Base-by-base conservation (phyloP, 2,329 filamentous ascomycete species). In the Microascus cirrosus region DNA sequence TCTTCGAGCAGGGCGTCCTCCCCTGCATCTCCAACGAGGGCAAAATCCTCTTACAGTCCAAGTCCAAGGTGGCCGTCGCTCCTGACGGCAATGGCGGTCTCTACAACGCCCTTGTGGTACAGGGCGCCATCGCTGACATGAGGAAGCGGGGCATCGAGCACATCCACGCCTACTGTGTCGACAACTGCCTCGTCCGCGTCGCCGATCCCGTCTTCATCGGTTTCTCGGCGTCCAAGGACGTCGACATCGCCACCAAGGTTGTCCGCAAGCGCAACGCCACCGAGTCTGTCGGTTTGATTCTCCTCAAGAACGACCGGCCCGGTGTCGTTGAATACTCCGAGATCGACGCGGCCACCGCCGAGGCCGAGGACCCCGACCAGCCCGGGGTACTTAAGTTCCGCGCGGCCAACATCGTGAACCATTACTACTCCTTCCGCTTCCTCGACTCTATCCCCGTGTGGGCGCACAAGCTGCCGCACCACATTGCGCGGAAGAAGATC, bases 181-280 rank as follows among this genome's bases (percentile, higher is more conserved):
- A 99, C 77, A 99, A 99, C 79, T 97, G 93, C 76, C 82, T 99
- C n/a, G 93, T 96, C 71, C 93, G 90, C 75, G 93, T 99, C n/a
- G 93, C 93, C 32, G 94, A 99, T 68, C 94, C 94, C 15, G 82
- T 90, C 65, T 97, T 99, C 76, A 86, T 97, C 66, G 94, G 94
- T 65, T 97, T 97, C 74, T 83, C 91, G 4, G 91, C 93, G 50
- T 83, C 86, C 56, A 89, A 93, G 71, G 77, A 90, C 60, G 93
- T 96, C 65, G 91, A 96, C 74, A 95, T 99, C 67, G 93, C 93
- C 35, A 99, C 94, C 65, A 99, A 99, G 80, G 94, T 96, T n/a
- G 94, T 99, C 61, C 90, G 94, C 65, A 99, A 99, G 84, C 91
- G 94, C 66, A 89, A 93, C 69, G 93, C 94, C 57, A 95, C 90